Percentiles rank a stretch among this genome's conserved stretches.
Evolutionary conservation across 2,329 filamentous ascomycete genomes (phyloP).

Genomic region (Diaporthe humulicola): DNA sequence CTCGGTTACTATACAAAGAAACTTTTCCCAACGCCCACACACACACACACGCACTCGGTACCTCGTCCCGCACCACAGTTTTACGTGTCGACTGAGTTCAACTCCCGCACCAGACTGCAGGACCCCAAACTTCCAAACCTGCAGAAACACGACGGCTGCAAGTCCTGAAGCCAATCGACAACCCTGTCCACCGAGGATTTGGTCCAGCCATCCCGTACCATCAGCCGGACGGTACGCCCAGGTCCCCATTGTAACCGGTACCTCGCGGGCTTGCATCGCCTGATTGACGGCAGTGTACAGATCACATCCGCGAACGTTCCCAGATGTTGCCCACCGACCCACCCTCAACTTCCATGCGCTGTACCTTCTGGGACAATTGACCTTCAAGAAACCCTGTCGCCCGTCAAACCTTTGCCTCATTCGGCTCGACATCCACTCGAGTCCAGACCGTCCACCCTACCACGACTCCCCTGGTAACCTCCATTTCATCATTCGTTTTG

Average conservation of each 20-base stretch:
- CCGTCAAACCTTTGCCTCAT: conserved; percentile 34
- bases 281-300: conserved; percentile 38
- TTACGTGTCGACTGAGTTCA: conserved; percentile 21
- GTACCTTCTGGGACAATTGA: conserved; percentile 36
- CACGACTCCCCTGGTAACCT: conserved; percentile 29
- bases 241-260: conserved; percentile 20
- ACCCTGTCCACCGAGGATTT: conserved; percentile 23
- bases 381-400: conserved; percentile 32
- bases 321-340: conserved; percentile 36
- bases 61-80: conserved; percentile 20
- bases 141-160: conserved; percentile 29
- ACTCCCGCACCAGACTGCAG: conserved; percentile 28
- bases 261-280: conserved; percentile 25
- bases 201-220: conserved; percentile 27
- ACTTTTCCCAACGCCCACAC: conserved; percentile 1
- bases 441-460: conserved; percentile 34
- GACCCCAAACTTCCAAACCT: conserved; percentile 30
- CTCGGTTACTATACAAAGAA: conserved; percentile 19
- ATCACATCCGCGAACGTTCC: conserved; percentile 33
- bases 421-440: conserved; percentile 32
- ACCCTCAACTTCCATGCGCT: conserved; percentile 33
- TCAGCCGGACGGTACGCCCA: background rate
- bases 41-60: background rate
- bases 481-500: conserved; percentile 39
- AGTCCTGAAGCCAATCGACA: conserved; percentile 28